phyloP scores from a whole-genome alignment of 2,329 filamentous ascomycete species.

The Fonsecaea nubica region DNA sequence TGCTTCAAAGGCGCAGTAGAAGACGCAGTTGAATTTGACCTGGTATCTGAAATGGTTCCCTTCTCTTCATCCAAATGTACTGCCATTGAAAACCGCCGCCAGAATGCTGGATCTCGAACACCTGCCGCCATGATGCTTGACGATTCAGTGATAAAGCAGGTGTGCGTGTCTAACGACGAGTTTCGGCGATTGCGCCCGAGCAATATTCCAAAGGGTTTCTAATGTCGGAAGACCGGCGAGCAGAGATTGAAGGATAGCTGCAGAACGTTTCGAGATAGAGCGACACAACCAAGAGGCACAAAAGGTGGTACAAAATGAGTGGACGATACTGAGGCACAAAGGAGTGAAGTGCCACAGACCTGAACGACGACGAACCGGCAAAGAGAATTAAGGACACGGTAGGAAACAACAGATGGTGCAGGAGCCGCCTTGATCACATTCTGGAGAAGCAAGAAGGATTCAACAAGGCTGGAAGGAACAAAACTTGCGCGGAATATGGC shows the following conservation, averaged over 20 bases:
- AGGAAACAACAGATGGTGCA: constrained; percentile 10
- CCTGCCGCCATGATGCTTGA: constrained; percentile 53
- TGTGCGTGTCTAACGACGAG: background rate
- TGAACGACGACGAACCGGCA: constrained; percentile 8
- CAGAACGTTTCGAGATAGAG: constrained; percentile 21
- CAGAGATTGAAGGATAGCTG: constrained; percentile 16
- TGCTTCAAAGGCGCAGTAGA: constrained; percentile 30
- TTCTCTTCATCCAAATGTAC: constrained; percentile 62
- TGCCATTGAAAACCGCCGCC: constrained; percentile 65
- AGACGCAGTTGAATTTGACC: constrained; percentile 27
- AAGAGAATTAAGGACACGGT: background rate
- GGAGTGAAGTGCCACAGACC: constrained; percentile 40
- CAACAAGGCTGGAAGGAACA: constrained; percentile 14
- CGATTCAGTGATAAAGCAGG: background rate
- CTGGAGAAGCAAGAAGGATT: constrained; percentile 19
- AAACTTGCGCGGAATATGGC: constrained; percentile 13
- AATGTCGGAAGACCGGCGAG: constrained; percentile 15
- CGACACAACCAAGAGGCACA: constrained; percentile 4
- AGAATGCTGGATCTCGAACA: constrained; percentile 64
- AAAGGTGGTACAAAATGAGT: constrained; percentile 31
- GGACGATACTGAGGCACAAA: constrained; percentile 41
- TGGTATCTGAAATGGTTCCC: constrained; percentile 26
- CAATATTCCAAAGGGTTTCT: constrained; percentile 6
- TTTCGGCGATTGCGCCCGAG: constrained; percentile 14
- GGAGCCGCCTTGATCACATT: constrained; percentile 28